These are phyloP conservation scores for Gloeostereum incarnatum DNA, from an alignment of 768 basidiomycete genomes.

Conservation along the genomic window DNA sequence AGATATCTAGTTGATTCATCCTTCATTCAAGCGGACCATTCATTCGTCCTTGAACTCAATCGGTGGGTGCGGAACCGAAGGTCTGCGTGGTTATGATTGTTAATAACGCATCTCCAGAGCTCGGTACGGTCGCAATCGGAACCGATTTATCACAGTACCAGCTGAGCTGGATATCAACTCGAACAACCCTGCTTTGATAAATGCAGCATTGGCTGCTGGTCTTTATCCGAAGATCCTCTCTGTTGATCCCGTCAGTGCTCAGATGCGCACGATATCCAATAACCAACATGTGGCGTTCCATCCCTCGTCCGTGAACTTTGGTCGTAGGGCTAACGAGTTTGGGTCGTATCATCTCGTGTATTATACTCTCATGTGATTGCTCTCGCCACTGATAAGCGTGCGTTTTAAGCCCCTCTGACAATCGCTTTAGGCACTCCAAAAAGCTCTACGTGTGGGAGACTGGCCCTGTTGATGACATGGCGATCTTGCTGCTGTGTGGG, in stretches of 20 bases:
- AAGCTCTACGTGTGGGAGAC: slow-evolving; percentile 92
- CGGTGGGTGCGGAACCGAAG: too few relatives aligned
- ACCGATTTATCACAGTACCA: slow-evolving; percentile 72
- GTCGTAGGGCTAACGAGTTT: slow-evolving; percentile 56
- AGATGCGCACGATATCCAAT: slow-evolving; percentile 75
- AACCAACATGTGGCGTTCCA: slow-evolving; percentile 76
- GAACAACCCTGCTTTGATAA: slow-evolving; percentile 52
- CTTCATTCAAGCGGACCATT: slow-evolving; percentile 63
- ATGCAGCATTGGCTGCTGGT: slow-evolving; percentile 78
- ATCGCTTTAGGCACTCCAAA: slow-evolving; percentile 75
- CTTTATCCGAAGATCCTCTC: slow-evolving; percentile 86
- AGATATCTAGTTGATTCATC: slow-evolving; percentile 86
- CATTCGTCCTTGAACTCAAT: slow-evolving; percentile 61
- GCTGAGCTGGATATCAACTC: slow-evolving; percentile 63
- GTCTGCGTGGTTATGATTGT: slow-evolving; percentile 1
- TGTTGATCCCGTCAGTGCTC: slow-evolving; percentile 49
- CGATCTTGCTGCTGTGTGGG: slow-evolving; percentile 78
- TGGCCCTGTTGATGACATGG: slow-evolving; percentile 77
- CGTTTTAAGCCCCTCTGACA: too few relatives aligned
- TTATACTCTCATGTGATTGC: slow-evolving; percentile 77
- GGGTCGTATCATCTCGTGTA: slow-evolving; percentile 69
- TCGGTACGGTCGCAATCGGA: slow-evolving; percentile 64
- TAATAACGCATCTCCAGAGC: slow-evolving; percentile 32
- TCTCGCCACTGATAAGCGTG: neutral
- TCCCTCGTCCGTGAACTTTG: slow-evolving; percentile 88